phyloP scores from a whole-genome alignment of 176 grass and related monocot species.

The Triticum dicoccoides region DNA sequence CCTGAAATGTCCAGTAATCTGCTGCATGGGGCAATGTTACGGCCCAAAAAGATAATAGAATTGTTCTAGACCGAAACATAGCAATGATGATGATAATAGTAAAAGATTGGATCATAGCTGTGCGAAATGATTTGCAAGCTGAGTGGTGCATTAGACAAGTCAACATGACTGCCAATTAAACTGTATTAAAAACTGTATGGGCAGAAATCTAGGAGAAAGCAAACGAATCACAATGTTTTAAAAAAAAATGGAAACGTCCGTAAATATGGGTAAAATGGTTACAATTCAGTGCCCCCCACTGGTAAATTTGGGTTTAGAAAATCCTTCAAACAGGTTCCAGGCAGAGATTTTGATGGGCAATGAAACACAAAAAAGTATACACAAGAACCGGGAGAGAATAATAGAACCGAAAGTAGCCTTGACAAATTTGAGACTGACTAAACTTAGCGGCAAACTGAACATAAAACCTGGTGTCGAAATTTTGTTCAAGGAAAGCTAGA shows the following conservation, averaged over 20 bases:
- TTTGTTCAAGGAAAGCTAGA: neutral
- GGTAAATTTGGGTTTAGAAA: neutral
- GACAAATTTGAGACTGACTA: neutral
- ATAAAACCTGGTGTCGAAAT: neutral
- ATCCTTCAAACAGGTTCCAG: neutral
- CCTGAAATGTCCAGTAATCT: constrained; percentile 1
- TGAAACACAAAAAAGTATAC: neutral
- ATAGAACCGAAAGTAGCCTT: neutral
- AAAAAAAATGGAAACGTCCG: neutral
- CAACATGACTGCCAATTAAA: neutral
- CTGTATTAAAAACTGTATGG: neutral
- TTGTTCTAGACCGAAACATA: neutral
- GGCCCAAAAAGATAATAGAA: neutral
- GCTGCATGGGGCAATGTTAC: neutral
- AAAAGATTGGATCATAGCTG: neutral
- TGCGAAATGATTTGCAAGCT: neutral
- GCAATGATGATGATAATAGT: neutral
- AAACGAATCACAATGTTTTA: neutral
- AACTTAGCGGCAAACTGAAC: neutral
- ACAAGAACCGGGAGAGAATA: neutral
- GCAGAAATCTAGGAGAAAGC: neutral
- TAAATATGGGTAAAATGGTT: neutral
- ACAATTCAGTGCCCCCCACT: neutral
- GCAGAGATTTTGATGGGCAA: neutral
- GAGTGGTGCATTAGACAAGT: neutral